Conservation (phyloP, 805 yeast genomes). For the Saccharomycopsis malanga region DNA sequence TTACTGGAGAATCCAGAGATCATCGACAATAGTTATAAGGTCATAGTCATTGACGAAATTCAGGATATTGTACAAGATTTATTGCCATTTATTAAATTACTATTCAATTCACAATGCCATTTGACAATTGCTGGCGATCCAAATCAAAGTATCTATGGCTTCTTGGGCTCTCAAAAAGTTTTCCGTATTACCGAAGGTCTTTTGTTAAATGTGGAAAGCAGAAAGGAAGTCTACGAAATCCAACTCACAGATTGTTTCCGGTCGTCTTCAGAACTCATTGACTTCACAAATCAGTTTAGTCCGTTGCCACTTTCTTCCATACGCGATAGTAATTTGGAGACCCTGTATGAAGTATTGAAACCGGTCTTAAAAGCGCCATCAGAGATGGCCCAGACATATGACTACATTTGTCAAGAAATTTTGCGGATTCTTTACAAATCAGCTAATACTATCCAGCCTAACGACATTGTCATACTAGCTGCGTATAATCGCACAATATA, state of each 20-base stretch:
- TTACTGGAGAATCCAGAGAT: slow-evolving; percentile 21
- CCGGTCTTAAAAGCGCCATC: not conserved
- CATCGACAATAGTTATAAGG: slow-evolving; percentile 29
- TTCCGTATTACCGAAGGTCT: not conserved
- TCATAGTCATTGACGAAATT: slow-evolving; percentile 61
- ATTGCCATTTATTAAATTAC: slow-evolving; percentile 35
- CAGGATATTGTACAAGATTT: slow-evolving; percentile 59
- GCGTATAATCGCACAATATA: slow-evolving; percentile 46
- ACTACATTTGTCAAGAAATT: slow-evolving; percentile 41
- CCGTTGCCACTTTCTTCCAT: not conserved
- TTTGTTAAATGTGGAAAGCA: slow-evolving; percentile 25
- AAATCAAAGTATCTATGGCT: slow-evolving; percentile 62
- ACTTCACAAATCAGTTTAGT: slow-evolving; percentile 31
- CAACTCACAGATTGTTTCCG: slow-evolving; percentile 49
- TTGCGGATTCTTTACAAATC: slow-evolving; percentile 34
- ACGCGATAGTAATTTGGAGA: not conserved
- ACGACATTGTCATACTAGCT: slow-evolving; percentile 48
- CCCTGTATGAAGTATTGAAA: not conserved
- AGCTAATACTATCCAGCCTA: slow-evolving; percentile 35
- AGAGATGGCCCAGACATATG: slow-evolving; percentile 24
- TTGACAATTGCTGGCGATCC: slow-evolving; percentile 66
- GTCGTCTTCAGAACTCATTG: slow-evolving; percentile 50
- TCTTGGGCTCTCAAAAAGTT: slow-evolving; percentile 46
- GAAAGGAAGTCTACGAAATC: slow-evolving; percentile 22
- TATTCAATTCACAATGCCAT: slow-evolving; percentile 35